Base-by-base conservation (phyloP, 1,284 basidiomycete genomes). In the Peniophora sp. region DNA sequence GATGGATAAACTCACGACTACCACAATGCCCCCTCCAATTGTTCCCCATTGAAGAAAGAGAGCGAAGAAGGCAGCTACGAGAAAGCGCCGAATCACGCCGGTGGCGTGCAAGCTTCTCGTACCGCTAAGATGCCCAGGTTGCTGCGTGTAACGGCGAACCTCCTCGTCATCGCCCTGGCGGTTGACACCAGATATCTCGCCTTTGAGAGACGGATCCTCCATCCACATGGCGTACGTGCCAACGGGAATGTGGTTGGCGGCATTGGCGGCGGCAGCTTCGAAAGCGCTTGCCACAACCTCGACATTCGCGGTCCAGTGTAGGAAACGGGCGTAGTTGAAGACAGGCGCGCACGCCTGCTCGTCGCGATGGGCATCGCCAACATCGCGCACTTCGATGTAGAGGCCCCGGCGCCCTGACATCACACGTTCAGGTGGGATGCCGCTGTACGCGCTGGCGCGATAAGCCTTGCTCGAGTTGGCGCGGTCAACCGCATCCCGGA, bases 1-100 rank as follows among this genome's bases (percentile, higher is more conserved):
- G 19, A 58, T 58, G 1, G 57, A 61, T 17, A 57, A 58, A 43
- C 35, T 57, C 41, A 53, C 55, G 2, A 61, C 55, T 3, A 56
- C 53, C 10, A 62, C 10, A 6, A 61, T 52, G 0, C 62, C 62
- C 16, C 57, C 55, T 23, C 59, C 59, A 22, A 54, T 56, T 1
- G 58, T 59, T 16, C 56, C 59, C 61, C 63, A 64, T n/a, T 62
- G 61, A 47, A 63, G 50, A n/a, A 20, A 49, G 2, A 62, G 50
- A 1, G 56, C 54, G 1, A 56, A 6, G 8, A 59, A 10, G 2
- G 61, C 54, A 17, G 62, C 61, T 8, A 61, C 3, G 10, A 58
- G 39, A 38, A 63, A 55, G 38, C 61, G 51, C 23, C 44, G 52
- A 22, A 55, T 50, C 16, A 61, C 49, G 22, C 59, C 62, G 50